Evolutionary conservation across 192 early-diverging fungal genomes (phyloP).

Genomic region (Endogone sp.): DNA sequence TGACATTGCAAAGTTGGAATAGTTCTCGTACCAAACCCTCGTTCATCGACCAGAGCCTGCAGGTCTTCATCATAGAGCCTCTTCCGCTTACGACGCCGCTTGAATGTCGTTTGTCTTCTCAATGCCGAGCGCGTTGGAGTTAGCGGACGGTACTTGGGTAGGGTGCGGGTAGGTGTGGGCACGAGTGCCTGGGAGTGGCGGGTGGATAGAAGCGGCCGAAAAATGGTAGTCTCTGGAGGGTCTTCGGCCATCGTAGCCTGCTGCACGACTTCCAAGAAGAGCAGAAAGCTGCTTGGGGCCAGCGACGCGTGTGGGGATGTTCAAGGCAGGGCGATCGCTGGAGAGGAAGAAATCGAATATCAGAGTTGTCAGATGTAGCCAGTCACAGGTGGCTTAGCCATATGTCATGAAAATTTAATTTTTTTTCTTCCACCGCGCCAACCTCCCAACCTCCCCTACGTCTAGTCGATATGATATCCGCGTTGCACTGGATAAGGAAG

Average conservation of each 20-base stretch:
- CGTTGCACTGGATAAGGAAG: constrained; percentile 89
- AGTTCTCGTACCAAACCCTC: constrained; percentile 55
- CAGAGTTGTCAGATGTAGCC: neutral
- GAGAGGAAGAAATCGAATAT: neutral
- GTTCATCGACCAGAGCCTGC: constrained; percentile 46
- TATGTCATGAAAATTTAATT: constrained; percentile 6
- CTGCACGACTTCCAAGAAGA: neutral
- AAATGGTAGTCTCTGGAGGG: neutral
- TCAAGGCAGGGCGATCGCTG: neutral
- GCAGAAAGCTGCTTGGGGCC: neutral
- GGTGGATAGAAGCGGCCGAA: neutral
- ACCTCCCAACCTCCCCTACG: constrained; percentile 6
- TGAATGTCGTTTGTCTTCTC: neutral
- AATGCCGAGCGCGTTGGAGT: neutral
- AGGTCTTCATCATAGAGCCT: constrained; percentile 44
- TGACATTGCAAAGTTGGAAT: constrained; percentile 53
- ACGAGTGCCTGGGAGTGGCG: neutral
- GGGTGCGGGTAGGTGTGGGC: neutral
- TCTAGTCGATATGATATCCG: constrained; percentile 96
- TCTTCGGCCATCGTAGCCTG: neutral
- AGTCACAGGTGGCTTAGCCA: neutral
- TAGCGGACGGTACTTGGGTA: neutral
- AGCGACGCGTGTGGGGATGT: neutral
- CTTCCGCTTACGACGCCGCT: constrained; percentile 22
- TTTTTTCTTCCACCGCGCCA: constrained; percentile 15